Percentiles rank a stretch among this genome's conserved stretches.
phyloP scores from a whole-genome alignment of 225 moss, liverwort and hornwort genomes.

The Bryum argenteum region DNA sequence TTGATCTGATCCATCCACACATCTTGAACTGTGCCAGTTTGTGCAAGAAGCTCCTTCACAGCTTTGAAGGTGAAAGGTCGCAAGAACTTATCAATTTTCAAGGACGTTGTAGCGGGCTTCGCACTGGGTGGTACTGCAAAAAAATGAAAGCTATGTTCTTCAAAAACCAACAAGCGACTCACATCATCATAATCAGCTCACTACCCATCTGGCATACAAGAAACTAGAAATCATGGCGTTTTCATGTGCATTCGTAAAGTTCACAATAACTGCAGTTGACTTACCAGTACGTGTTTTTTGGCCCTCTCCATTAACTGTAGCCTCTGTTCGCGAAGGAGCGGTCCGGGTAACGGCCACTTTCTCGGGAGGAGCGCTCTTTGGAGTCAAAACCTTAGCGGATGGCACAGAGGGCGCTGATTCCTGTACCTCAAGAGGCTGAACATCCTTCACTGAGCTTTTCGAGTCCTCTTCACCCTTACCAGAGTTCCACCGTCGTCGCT shows the following conservation, averaged over 20 bases:
- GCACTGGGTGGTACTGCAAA: constrained; percentile 78
- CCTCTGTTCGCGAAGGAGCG: constrained; percentile 60
- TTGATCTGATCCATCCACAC: constrained; percentile 99
- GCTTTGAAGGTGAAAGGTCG: constrained; percentile 98
- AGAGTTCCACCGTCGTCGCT: constrained; percentile 94
- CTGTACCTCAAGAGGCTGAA: constrained; percentile 47
- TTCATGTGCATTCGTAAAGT: background rate
- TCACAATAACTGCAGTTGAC: background rate
- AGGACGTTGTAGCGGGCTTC: constrained; percentile 68
- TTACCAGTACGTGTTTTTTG: constrained; percentile 81
- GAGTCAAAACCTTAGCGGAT: constrained; percentile 54
- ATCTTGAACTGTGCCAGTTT: constrained; percentile 87
- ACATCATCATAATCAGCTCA: constrained; percentile 19
- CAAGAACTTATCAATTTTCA: constrained; percentile 96
- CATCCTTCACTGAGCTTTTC: constrained; percentile 53
- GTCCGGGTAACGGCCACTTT: constrained; percentile 72
- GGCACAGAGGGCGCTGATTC: constrained; percentile 47
- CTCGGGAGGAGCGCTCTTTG: constrained; percentile 59
- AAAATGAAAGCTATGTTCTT: background rate
- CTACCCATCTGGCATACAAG: background rate
- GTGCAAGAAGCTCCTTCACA: constrained; percentile 83
- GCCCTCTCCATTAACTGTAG: constrained; percentile 72
- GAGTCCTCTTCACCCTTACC: constrained; percentile 61
- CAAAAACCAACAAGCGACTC: constrained; percentile 1
- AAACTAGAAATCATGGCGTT: background rate